Percentiles rank a stretch among this genome's conserved stretches.
Evolutionary conservation across 1,284 basidiomycete genomes (phyloP).

Genomic region (Megacollybia platyphylla): DNA sequence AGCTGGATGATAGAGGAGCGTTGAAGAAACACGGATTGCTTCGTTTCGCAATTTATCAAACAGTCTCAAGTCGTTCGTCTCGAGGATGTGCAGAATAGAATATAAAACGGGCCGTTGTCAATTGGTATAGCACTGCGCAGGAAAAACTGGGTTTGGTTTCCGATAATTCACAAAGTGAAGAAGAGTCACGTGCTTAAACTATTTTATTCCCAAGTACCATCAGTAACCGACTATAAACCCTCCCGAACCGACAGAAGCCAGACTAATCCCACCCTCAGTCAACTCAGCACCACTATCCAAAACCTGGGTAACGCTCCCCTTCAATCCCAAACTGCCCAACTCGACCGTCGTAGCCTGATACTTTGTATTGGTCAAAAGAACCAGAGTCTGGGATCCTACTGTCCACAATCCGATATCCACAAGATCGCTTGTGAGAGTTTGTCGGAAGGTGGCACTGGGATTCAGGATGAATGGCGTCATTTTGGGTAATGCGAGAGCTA

Average conservation of each 20-base stretch:
- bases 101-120: too few species aligned
- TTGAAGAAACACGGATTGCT: too few species aligned
- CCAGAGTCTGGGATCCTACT: conserved; percentile 20
- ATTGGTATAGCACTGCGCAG: too few species aligned
- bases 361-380: conserved; percentile 30
- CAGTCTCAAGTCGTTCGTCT: too few species aligned
- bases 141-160: too few species aligned
- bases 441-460: conserved; percentile 20
- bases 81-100: too few species aligned
- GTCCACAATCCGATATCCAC: conserved; percentile 35
- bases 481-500: conserved; percentile 26
- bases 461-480: conserved; percentile 27
- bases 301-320: conserved; percentile 6
- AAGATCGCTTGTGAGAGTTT: conserved; percentile 17
- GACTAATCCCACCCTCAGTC: conserved; percentile 3
- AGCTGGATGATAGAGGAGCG: too few species aligned
- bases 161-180: too few species aligned
- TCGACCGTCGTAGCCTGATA: conserved; percentile 9
- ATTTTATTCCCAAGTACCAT: too few species aligned
- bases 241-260: conserved; percentile 3
- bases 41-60: too few species aligned
- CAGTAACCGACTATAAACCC: background rate
- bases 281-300: conserved; percentile 10
- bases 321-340: background rate
- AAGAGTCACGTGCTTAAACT: too few species aligned